Evolutionary conservation across 2,329 filamentous ascomycete species (phyloP).

Genomic region (Monilinia vaccinii-corymbosi): DNA sequence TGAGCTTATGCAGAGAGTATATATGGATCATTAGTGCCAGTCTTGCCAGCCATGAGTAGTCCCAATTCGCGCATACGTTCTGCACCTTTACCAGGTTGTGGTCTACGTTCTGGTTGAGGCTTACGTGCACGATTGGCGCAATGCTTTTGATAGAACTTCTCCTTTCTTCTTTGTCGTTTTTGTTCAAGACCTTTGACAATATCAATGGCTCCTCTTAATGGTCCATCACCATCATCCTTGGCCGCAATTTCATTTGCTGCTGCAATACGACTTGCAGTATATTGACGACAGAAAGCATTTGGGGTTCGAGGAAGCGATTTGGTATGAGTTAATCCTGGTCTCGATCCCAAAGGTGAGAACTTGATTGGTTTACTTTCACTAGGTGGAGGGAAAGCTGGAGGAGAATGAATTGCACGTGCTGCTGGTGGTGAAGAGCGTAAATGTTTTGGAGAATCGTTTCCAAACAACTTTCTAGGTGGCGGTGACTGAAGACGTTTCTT

Average conservation of each 20-base stretch:
- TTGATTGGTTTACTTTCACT: constrained; percentile 33
- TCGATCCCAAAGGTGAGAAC: constrained; percentile 41
- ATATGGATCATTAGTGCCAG: constrained; percentile 54
- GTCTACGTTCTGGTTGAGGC: constrained; percentile 52
- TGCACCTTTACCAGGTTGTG: constrained; percentile 75
- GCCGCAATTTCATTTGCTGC: constrained; percentile 32
- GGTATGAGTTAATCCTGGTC: constrained; percentile 64
- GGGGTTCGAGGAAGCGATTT: constrained; percentile 79
- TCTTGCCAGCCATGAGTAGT: constrained; percentile 76
- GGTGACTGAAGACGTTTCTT: constrained; percentile 30
- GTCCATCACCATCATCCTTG: constrained; percentile 41
- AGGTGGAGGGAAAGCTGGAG: constrained; percentile 35
- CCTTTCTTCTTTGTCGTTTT: constrained; percentile 84
- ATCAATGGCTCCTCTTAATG: constrained; percentile 88
- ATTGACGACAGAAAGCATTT: constrained; percentile 52
- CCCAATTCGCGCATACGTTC: constrained; percentile 92
- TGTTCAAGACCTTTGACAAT: constrained; percentile 94
- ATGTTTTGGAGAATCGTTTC: constrained; percentile 35
- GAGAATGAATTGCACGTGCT: constrained; percentile 40
- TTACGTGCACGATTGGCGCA: constrained; percentile 63
- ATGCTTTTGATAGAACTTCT: constrained; percentile 86
- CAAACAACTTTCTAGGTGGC: constrained; percentile 30
- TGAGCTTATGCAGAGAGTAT: constrained; percentile 58
- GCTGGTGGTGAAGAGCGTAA: constrained; percentile 60
- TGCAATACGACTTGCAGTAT: constrained; percentile 36